A percentile compares a stretch with the other conserved stretches of the same genome.
Evolutionary conservation across 2,329 filamentous ascomycete species (phyloP).

Genomic region (Ophiosphaerella korrae): DNA sequence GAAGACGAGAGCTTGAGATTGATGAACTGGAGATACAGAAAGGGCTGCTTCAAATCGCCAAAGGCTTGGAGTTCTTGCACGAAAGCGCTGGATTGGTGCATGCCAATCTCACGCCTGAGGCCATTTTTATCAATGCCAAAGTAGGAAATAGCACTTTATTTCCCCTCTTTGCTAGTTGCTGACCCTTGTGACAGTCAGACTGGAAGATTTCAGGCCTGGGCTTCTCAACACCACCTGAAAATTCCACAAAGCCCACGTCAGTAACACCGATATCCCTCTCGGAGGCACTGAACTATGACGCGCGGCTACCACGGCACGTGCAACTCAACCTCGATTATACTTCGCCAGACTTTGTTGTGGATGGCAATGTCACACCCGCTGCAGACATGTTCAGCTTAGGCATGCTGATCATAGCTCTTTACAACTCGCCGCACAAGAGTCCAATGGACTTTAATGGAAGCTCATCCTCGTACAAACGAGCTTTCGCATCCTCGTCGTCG

Average conservation of each 20-base stretch:
- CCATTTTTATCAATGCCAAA: conserved; percentile 93
- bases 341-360: conserved; percentile 91
- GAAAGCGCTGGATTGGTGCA: conserved; percentile 94
- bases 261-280: conserved; percentile 80
- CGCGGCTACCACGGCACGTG: conserved; percentile 77
- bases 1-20: conserved; percentile 82
- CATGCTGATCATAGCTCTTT: conserved; percentile 83
- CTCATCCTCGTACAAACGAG: conserved; percentile 79
- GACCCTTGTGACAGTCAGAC: conserved; percentile 68
- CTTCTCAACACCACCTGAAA: conserved; percentile 82
- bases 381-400: conserved; percentile 95
- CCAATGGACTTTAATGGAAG: conserved; percentile 84
- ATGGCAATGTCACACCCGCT: conserved; percentile 81
- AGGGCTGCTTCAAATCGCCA: conserved; percentile 87
- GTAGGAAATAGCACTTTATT: conserved; percentile 51
- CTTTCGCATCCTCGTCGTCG: conserved; percentile 78
- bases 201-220: conserved; percentile 98
- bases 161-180: conserved; percentile 22
- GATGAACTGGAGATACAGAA: conserved; percentile 99
- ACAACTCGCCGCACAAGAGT: conserved; percentile 91
- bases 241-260: conserved; percentile 74
- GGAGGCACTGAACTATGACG: conserved; percentile 83
- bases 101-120: conserved; percentile 91
- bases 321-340: conserved; percentile 93
- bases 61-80: conserved; percentile 92